phyloP scores from a whole-genome alignment of 2,329 filamentous ascomycete genomes.

The Xylariomycetidae sp. region DNA sequence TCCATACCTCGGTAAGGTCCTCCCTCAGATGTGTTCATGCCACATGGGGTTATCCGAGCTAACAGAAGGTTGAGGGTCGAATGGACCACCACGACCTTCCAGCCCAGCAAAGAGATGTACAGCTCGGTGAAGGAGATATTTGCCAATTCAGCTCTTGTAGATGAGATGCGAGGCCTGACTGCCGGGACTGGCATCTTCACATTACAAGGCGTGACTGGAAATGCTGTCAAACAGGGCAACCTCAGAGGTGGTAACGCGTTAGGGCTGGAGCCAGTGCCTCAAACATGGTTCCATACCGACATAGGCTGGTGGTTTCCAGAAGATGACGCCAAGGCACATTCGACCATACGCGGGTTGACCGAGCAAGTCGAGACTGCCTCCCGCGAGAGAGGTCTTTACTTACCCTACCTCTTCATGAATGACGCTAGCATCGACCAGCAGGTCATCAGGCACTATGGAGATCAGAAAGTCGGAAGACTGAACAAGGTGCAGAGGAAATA shows the following conservation, averaged over 20 bases:
- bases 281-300: slow-evolving; percentile 5
- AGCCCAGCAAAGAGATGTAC: slow-evolving; percentile 4
- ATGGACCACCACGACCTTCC: slow-evolving; percentile 5
- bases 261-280: slow-evolving; percentile 4
- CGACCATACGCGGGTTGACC: neutral
- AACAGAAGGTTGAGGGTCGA: slow-evolving; percentile 3
- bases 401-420: slow-evolving; percentile 7
- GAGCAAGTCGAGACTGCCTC: neutral
- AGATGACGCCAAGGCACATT: slow-evolving; percentile 2
- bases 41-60: neutral
- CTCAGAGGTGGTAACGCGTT: slow-evolving; percentile 5
- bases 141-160: slow-evolving; percentile 1
- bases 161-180: slow-evolving; percentile 3
- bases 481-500: slow-evolving; percentile 2
- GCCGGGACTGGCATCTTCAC: slow-evolving; percentile 2
- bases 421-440: slow-evolving; percentile 5
- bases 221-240: slow-evolving; percentile 1
- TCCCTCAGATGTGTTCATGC: neutral
- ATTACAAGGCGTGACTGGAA: slow-evolving; percentile 5
- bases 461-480: neutral
- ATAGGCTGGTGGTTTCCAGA: slow-evolving; percentile 4
- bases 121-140: slow-evolving; percentile 2
- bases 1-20: slow-evolving; percentile 1
- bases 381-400: neutral
- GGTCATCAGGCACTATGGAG: slow-evolving; percentile 6